phyloP scores from a whole-genome alignment of 768 basidiomycete species.

The Calocera viscosa region DNA sequence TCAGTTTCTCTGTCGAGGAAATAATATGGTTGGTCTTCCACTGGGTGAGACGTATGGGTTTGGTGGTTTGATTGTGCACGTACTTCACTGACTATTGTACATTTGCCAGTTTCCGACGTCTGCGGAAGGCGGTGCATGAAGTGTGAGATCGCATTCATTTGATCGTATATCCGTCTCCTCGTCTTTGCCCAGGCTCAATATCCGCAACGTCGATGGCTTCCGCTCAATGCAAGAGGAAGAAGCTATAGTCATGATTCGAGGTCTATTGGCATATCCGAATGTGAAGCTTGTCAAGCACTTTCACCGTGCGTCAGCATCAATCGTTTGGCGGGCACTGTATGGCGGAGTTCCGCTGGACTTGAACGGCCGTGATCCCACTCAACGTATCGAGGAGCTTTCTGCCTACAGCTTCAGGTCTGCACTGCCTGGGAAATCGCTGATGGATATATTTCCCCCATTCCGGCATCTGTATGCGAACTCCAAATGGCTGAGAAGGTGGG shows the following conservation, averaged over 20 bases:
- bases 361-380: not conserved
- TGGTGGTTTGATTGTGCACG: not conserved
- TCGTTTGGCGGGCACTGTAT: not conserved
- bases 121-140: not conserved
- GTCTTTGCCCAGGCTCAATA: not conserved
- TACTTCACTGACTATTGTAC: not conserved
- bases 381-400: not conserved
- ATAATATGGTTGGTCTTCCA: not conserved
- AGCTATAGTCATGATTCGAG: not conserved
- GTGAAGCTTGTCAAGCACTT: not conserved
- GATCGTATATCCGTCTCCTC: not conserved
- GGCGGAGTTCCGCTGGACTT: not conserved
- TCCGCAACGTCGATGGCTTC: not conserved
- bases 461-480: not conserved
- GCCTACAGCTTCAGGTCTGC: not conserved
- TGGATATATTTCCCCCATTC: not conserved
- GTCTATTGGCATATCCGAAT: not conserved
- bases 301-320: not conserved
- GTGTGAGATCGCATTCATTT: not conserved
- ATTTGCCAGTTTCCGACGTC: not conserved
- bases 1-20: not conserved
- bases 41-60: not conserved
- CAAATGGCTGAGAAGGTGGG: not conserved
- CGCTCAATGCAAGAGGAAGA: not conserved
- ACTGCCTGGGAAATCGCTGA: not conserved